These are phyloP conservation scores for Cucumis sativus DNA, from an alignment of 306 rosid species.

Conservation along the genomic window Cucumber_9930_V3 NC_026660.2:30267501-30268000, in stretches of 20 bases:
- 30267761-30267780: neutral
- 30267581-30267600: neutral
- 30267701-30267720: slow-evolving; percentile 4
- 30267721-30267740: slow-evolving; percentile 1
- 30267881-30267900: neutral
- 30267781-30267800: slow-evolving; percentile 7
- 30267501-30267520: neutral
- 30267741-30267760: neutral
- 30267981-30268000: neutral
- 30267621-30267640: neutral
- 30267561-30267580: neutral
- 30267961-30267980: neutral
- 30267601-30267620: neutral
- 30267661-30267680: slow-evolving; percentile 4
- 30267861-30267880: slow-evolving; percentile 2
- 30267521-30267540: slow-evolving; percentile 1
- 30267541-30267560: slow-evolving; percentile 4
- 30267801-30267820: slow-evolving; percentile 4
- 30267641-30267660: neutral
- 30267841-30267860: neutral
- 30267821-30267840: neutral
- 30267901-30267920: neutral
- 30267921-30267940: neutral
- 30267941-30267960: neutral
- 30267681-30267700: neutral